Conservation (phyloP, 2,329 filamentous ascomycete genomes). For the Cercospora sojina region DNA sequence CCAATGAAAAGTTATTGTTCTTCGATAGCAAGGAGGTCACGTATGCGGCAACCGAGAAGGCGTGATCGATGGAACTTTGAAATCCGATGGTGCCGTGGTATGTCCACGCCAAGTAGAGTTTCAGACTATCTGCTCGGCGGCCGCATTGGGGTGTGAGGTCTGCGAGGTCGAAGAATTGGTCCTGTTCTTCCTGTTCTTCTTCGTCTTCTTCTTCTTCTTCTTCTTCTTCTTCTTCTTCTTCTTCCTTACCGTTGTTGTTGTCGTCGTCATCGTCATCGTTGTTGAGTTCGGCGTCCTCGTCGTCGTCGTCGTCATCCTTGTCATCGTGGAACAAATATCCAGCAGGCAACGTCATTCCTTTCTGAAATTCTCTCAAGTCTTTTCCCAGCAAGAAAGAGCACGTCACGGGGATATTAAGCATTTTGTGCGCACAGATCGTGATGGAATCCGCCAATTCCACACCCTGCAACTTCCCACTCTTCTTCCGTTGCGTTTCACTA, state of each 20-base stretch:
- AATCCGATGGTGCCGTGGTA: conserved; percentile 83
- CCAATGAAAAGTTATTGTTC: conserved; percentile 64
- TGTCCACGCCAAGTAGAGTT: conserved; percentile 83
- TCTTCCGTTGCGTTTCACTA: conserved; percentile 55
- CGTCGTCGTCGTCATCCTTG: conserved; percentile 25
- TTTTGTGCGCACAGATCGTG: conserved; percentile 94
- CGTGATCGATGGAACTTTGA: conserved; percentile 60
- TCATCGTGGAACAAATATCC: conserved; percentile 61
- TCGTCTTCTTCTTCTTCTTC: too few species aligned
- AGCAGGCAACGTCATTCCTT: conserved; percentile 80
- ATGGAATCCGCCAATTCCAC: conserved; percentile 74
- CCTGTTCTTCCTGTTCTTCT: not conserved
- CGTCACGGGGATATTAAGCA: conserved; percentile 87
- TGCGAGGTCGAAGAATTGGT: conserved; percentile 70
- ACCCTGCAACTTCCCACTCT: conserved; percentile 62
- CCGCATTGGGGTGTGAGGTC: conserved; percentile 94
- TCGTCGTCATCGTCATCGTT: too few species aligned
- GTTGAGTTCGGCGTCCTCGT: too few species aligned
- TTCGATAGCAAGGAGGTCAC: conserved; percentile 61
- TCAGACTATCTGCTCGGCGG: conserved; percentile 78
- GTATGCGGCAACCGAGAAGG: conserved; percentile 68
- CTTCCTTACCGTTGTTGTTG: too few species aligned
- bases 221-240: too few species aligned
- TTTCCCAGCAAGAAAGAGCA: conserved; percentile 83
- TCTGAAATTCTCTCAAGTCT: conserved; percentile 75